Base-by-base conservation (phyloP, 176 grass and related monocot species). In the Puya raimondii region DNA sequence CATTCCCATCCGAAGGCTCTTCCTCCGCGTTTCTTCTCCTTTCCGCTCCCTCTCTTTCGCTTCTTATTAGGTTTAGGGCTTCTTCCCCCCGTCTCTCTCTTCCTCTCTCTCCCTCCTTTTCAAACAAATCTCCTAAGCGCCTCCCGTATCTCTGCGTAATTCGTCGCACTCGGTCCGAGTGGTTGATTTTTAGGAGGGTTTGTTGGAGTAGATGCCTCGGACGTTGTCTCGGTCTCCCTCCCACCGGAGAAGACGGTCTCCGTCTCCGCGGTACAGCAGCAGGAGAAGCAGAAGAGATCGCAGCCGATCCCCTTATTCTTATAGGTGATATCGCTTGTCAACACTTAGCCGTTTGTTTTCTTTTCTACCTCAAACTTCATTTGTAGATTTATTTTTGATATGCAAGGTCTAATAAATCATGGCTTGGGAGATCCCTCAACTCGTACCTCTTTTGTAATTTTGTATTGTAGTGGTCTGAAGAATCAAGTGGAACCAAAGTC, bases 281-380 rank as follows among this genome's bases (percentile, higher is more conserved):
- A 58, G 80, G 51, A 85, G 92, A 80, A 80, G 51, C 33, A 82
- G 84, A 72, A 88, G 84, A 80, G 89, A 92, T 76, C 84, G 87
- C 49, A 92, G 87, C 77, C 84, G 89, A 66, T 91, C 94, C 65
- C 94, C 94, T 42, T 93, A 91, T 86, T 88, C 80, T 70, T 85
- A 99, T 82, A 99, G 94, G 90, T 99, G 89, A 99, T 86, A 67
- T 76, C 72, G 69, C 76, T 57, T 82, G 78, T 72, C 75, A 86
- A 79, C 42, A 70, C 73, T 25, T 54, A 25, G 23, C 64, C 21
- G 64, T 63, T 73, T 66, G 52, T 50, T 71, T 52, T 49, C 51
- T 72, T 65, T 14, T 13, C 26, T 54, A 17, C 26, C 48, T 74
- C 64, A 11, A 11, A 12, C 7, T 48, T 65, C 73, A n/a, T 27